Base-by-base conservation (phyloP, 495 filamentous ascomycete genomes). In the Hyaloscypha variabilis region DNA sequence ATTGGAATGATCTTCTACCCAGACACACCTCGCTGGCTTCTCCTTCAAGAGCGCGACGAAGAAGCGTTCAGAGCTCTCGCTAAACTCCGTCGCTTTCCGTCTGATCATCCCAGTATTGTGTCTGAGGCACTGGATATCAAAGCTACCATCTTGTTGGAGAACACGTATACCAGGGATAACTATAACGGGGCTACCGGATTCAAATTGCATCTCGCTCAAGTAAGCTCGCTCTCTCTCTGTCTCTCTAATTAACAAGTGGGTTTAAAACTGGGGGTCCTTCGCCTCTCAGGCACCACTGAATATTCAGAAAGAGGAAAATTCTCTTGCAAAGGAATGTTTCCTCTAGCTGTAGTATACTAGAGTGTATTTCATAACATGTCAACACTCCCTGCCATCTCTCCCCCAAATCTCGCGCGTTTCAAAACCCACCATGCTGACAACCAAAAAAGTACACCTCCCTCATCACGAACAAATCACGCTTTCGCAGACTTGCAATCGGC, bases 41-140 rank as follows among this genome's bases (percentile, higher is more conserved):
- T 87, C 29, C 75, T 77, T 39, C 71, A 77, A 39, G 79, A 79
- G 8, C 76, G 77, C 29, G 66, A 77, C 17, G 82, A 82, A 6
- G 75, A 84, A 54, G 85, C 83, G 17, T 71, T 74, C 53, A 76
- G 74, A 62, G 69, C 80, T 1, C 76, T 87, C 46, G 14, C 89
- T 2, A 80, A 65, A 60, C 84, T 96, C 8, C 88, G 91, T 8
- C 79, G 81, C 8, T 78, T 88, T 2, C 57, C 80, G 1, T 62
- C 76, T n/a, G 83, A 90, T 64, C 82, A 88, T 68, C 84, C 88
- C 50, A 76, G 85, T 0, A 82, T 94, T 39, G 80, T 87, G 65
- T 81, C 89, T 31, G 92, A 93, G 69, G 92, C 87, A 72, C 81
- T 91, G 26, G 92, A 94, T 71, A 93, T 96, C 75, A 88, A 89